phyloP scores from a whole-genome alignment of 1,139 yeast species.

The Yamadazyma kanchanaburiensis region DNA sequence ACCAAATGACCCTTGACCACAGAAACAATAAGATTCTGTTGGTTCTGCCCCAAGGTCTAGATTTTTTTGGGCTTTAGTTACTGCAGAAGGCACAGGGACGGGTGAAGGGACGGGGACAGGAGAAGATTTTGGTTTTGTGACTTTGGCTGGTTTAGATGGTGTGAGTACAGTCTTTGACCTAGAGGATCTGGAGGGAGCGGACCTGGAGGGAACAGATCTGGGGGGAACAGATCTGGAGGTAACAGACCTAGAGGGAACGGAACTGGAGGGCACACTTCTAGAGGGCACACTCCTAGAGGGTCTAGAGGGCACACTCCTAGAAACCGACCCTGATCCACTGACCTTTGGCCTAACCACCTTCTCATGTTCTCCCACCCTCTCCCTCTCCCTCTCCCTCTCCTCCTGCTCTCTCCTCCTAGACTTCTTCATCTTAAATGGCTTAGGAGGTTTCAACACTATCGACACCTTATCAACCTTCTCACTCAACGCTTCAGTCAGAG shows the following conservation, averaged over 20 bases:
- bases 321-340: background rate
- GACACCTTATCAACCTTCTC: conserved; percentile 23
- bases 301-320: too few species aligned
- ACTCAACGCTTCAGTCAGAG: conserved; percentile 39
- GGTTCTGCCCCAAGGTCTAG: too few species aligned
- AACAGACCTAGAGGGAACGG: too few species aligned
- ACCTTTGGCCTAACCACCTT: conserved; percentile 1
- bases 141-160: background rate
- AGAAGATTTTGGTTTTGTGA: background rate
- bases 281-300: too few species aligned
- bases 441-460: conserved; percentile 27
- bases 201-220: too few species aligned
- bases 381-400: too few species aligned
- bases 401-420: background rate
- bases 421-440: background rate
- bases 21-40: conserved; percentile 39
- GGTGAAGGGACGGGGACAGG: conserved; percentile 1
- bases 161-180: background rate
- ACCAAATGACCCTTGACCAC: conserved; percentile 44
- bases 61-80: too few species aligned
- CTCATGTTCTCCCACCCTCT: too few species aligned
- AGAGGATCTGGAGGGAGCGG: background rate
- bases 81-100: background rate
- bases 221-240: too few species aligned
- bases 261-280: too few species aligned